Conservation (phyloP, 192 early-diverging fungal species). For the Linnemannia zychae region DNA sequence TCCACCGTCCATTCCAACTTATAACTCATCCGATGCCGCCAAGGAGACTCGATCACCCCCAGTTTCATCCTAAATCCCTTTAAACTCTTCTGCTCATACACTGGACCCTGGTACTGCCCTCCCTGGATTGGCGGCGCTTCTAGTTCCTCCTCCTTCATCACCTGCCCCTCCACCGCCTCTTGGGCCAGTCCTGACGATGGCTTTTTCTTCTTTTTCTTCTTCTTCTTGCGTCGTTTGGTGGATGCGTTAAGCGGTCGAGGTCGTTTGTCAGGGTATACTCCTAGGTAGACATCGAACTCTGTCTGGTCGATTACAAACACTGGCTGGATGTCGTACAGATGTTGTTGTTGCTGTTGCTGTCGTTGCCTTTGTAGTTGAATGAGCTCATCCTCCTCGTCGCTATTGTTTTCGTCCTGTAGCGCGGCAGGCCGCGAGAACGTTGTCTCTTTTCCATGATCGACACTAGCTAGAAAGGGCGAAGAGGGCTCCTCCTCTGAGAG, state of each 20-base stretch:
- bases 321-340: neutral
- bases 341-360: neutral
- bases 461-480: neutral
- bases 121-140: conserved; percentile 10
- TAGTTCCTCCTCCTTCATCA: neutral
- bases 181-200: neutral
- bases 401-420: neutral
- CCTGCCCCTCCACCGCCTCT: neutral
- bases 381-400: neutral
- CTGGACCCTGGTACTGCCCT: neutral
- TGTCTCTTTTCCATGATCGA: neutral
- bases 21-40: conserved; percentile 35
- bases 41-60: conserved; percentile 8
- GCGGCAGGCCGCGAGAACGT: neutral
- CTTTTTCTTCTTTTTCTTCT: conserved; percentile 40
- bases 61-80: neutral
- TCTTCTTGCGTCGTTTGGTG: neutral
- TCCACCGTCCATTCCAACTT: conserved; percentile 18
- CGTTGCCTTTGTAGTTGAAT: neutral
- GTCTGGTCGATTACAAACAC: neutral
- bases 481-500: neutral
- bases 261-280: neutral
- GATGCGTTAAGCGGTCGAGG: neutral
- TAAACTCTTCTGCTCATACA: conserved; percentile 21
- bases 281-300: neutral